Evolutionary conservation across 2,329 filamentous ascomycete genomes (phyloP).

Genomic region (Botryotinia convoluta): DNA sequence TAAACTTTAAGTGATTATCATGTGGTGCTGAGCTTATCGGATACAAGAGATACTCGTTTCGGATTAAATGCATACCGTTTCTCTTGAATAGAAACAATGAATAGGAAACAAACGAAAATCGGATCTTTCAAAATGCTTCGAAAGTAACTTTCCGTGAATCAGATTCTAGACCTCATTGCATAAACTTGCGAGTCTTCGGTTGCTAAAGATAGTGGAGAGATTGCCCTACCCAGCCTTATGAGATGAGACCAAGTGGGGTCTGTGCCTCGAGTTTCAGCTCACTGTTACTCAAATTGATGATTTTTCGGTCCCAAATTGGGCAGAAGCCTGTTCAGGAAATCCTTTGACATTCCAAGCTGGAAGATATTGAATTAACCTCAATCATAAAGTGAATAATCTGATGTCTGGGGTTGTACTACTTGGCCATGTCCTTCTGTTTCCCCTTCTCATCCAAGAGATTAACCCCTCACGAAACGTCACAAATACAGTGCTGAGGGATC

Average conservation of each 20-base stretch:
- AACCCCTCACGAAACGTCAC: background rate
- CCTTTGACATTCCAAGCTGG: background rate
- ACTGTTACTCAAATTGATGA: background rate
- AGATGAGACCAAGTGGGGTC: background rate
- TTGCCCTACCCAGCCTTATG: background rate
- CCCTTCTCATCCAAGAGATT: background rate
- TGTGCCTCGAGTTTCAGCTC: background rate
- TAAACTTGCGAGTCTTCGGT: background rate
- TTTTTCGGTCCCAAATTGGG: background rate
- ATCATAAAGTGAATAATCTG: background rate
- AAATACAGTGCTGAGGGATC: background rate
- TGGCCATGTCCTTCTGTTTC: background rate
- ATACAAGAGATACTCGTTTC: background rate
- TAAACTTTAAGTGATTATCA: background rate
- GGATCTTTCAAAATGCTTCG: background rate
- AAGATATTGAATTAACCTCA: background rate
- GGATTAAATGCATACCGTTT: background rate
- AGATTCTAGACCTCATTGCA: background rate
- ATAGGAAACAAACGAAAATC: background rate
- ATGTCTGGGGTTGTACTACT: background rate
- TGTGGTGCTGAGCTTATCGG: background rate
- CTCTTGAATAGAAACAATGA: background rate
- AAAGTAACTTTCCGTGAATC: background rate
- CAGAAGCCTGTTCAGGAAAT: background rate
- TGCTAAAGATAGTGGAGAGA: background rate